These are phyloP conservation scores for Acacia crassicarpa DNA, from an alignment of 306 rosid species.

Conservation along the genomic window DNA sequence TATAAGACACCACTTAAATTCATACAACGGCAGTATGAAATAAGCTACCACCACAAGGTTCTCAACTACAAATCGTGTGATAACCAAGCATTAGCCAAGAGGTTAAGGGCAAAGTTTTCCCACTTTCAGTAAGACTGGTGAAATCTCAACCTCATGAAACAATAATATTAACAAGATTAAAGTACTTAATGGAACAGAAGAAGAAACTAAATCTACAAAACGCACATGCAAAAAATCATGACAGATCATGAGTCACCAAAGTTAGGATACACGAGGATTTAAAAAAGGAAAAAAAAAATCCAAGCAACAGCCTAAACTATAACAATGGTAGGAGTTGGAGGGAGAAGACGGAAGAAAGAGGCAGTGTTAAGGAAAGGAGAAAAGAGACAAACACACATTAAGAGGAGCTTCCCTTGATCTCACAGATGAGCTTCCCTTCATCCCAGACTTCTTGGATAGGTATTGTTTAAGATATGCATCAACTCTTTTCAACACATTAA, in stretches of 20 bases:
- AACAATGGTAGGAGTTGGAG: constrained; percentile 71
- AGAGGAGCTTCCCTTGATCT: too few relatives aligned
- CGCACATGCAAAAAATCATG: constrained; percentile 36
- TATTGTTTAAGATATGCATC: constrained; percentile 61
- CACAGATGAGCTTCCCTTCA: constrained; percentile 51
- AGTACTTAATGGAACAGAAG: constrained; percentile 28
- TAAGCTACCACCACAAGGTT: constrained; percentile 21
- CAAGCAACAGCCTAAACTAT: constrained; percentile 59
- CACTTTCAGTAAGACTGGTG: constrained; percentile 4
- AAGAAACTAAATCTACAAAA: constrained; percentile 27
- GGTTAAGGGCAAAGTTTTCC: constrained; percentile 14
- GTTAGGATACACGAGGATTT: constrained; percentile 58
- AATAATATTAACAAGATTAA: constrained; percentile 23
- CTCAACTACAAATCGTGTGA: constrained; percentile 5
- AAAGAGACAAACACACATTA: constrained; percentile 99
- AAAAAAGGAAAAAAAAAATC: constrained; percentile 11
- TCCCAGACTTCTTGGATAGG: constrained; percentile 59
- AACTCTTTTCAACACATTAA: constrained; percentile 58
- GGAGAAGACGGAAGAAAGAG: constrained; percentile 92
- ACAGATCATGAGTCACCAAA: constrained; percentile 49
- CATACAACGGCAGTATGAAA: constrained; percentile 20
- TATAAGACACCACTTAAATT: constrained; percentile 19
- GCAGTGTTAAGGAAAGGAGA: constrained; percentile 95
- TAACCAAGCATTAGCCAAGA: constrained; percentile 28
- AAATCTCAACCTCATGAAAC: constrained; percentile 27